Base-by-base conservation (phyloP, 169 alveolate genomes). In the Plasmodium relictum region DNA sequence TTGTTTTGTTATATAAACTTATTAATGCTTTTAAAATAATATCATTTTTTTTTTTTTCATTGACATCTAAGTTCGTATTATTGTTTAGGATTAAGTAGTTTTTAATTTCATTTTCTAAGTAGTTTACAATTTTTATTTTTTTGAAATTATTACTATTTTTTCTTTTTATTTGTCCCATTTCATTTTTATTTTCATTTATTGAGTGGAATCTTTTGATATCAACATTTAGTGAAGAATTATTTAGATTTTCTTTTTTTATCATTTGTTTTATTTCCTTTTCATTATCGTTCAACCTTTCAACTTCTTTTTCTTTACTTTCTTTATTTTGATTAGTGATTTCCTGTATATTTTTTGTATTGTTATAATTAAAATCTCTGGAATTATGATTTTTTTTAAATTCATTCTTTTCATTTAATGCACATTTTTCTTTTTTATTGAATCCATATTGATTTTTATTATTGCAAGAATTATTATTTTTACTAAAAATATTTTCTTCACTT, bases 31-130 rank as follows among this genome's bases (percentile, higher is more conserved):
- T 86, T 22, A 86, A 63, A 14, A 86, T 71, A 12, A 86, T 48
- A 42, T 86, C 73, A 86, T 86, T 59, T 42, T 86, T 86, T 59
- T 86, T 86, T 39, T 72, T 86, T 71, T 86, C 92, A 86, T 86
- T 86, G 0, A 86, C 68, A 86, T 86, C 92, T 4, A 70, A 24
- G 18, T 22, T 72, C 16, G 54, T 72, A 41, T 86, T 69, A 61
- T 71, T 71, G 37, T 86, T 86, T 86, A 42, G 58, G 12, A 42
- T 69, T 39, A 86, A 58, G 59, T 59, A 86, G 10, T 71, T 41
- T 26, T 71, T 86, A n/a, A 86, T 56, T 59, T 70, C 52, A 3
- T 22, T 86, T 71, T 86, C 76, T 37, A 86, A 26, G 20, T 18
- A 86, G 6, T 22, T 50, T 18, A 76, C 45, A 8, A 78, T 59